A percentile compares a stretch with the other conserved stretches of the same genome.
Conservation (phyloP, 148 eudicot genomes). For the Rhododendron vialii region DNA sequence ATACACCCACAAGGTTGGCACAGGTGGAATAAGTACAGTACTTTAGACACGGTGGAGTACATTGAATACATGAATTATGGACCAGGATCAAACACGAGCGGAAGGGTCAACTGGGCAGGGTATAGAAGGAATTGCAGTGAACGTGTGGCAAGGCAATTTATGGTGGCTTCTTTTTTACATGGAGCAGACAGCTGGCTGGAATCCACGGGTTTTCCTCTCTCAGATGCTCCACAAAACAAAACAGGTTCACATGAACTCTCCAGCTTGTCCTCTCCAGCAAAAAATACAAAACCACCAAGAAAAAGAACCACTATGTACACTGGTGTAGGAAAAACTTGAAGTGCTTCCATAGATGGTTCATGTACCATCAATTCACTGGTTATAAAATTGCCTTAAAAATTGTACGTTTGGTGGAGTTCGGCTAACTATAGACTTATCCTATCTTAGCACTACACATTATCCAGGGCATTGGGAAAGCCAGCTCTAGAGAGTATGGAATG, state of each 20-base stretch:
- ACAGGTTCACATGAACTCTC: not conserved
- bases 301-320: not conserved
- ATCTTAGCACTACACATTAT: not conserved
- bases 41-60: conserved; percentile 56
- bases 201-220: conserved; percentile 40
- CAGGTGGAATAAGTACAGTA: conserved; percentile 49
- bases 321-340: not conserved
- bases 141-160: conserved; percentile 36
- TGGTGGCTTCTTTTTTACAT: conserved; percentile 38
- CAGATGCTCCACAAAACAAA: conserved; percentile 19
- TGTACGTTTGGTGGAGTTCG: not conserved
- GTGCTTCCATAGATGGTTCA: not conserved
- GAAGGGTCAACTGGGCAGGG: conserved; percentile 57
- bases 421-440: not conserved
- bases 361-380: not conserved
- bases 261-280: not conserved
- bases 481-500: not conserved
- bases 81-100: conserved; percentile 56
- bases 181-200: conserved; percentile 48
- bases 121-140: conserved; percentile 45
- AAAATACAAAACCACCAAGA: not conserved
- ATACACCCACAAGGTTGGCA: conserved; percentile 63
- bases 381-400: not conserved
- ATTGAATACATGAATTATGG: conserved; percentile 58
- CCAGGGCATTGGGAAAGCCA: not conserved